Base-by-base conservation (phyloP, 2,329 filamentous ascomycete genomes). In the Arthroderma sp. region DNA sequence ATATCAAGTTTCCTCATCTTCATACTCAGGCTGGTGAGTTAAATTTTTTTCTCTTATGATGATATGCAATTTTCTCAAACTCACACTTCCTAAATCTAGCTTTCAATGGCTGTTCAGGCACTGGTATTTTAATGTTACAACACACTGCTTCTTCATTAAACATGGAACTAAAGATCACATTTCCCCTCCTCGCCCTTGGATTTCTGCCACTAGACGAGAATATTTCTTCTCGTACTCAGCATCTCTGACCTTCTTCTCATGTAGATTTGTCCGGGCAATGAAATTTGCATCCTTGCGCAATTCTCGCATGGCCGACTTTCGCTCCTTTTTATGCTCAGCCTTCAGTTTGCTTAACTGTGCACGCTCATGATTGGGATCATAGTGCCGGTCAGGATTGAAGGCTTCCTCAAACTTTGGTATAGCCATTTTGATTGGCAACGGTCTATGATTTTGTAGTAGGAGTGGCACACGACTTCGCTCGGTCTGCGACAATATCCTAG, bases 211-310 rank as follows among this genome's bases (percentile, higher is more conserved):
- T 49, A 98, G 72, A 53, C 83, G 78, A 73, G 83, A 85, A 71
- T 89, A 94, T 75, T 96, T 96, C 73, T 84, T 85, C 72, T 96
- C 89, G 72, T 98, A 96, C 53, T 85, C 87, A 47, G 77, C 78
- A 70, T 96, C 91, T 69, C 79, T 82, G 69, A 85, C 84, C 74
- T 88, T 94, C 80, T 96, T 96, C 70, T 93, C 74, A 56, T 78
- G 77, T 57, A 98, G 72, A 65, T 85, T 84, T 74, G 95, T 88
- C 54, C 89, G 75, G 31, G 87, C 86, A 69, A 96, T 79, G 60
- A 98, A 96, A 63, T 83, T 86, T 45, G 87, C 84, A 58, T 98
- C 93, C 73, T 95, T 96, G 60, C 91, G 78, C 56, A 98, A 70
- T 68, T 98, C 91, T 55, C 91, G 78, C 71, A 98, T 76, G 5